Percentiles rank a stretch among this genome's conserved stretches.
These are phyloP conservation scores for Cocos nucifera DNA, from an alignment of 176 grass and related monocot species.

Conservation along the genomic window DNA sequence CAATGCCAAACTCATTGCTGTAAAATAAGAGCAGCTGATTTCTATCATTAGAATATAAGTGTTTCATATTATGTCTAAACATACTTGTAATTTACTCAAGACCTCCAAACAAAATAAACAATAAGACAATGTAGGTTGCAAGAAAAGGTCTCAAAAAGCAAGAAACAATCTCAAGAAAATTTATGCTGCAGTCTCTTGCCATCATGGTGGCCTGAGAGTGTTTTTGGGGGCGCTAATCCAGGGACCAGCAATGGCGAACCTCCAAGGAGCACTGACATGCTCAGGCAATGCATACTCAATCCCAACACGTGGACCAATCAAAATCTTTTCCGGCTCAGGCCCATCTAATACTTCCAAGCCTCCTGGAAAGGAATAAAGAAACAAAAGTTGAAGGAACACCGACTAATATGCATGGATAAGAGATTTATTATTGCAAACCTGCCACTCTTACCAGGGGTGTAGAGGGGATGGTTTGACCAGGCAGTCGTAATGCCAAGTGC, in stretches of 20 bases:
- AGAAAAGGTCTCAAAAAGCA: no score
- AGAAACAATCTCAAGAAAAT: no score
- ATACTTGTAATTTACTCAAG: no score
- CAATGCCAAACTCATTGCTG: no score
- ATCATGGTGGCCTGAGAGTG: conserved; percentile 37
- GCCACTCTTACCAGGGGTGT: conserved; percentile 40
- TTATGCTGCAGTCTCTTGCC: no score
- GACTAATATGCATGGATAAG: no score
- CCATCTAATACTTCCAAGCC: conserved; percentile 79
- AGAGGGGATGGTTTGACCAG: conserved; percentile 84
- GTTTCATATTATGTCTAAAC: no score
- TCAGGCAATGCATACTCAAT: conserved; percentile 69
- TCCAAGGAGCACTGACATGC: conserved; percentile 62
- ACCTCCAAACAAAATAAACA: no score
- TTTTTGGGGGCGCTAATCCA: conserved; percentile 87
- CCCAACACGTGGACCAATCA: conserved; percentile 71
- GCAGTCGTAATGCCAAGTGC: conserved; percentile 81
- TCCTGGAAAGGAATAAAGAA: conserved; percentile 19
- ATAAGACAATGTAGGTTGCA: no score
- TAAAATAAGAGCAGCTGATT: no score
- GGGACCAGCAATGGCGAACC: conserved; percentile 60
- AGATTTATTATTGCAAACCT: not conserved
- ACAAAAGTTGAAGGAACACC: not conserved
- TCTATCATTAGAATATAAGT: no score
- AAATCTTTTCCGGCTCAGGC: conserved; percentile 49